Base-by-base conservation (phyloP, 2,329 filamentous ascomycete species). In the Geosmithia flava region DNA sequence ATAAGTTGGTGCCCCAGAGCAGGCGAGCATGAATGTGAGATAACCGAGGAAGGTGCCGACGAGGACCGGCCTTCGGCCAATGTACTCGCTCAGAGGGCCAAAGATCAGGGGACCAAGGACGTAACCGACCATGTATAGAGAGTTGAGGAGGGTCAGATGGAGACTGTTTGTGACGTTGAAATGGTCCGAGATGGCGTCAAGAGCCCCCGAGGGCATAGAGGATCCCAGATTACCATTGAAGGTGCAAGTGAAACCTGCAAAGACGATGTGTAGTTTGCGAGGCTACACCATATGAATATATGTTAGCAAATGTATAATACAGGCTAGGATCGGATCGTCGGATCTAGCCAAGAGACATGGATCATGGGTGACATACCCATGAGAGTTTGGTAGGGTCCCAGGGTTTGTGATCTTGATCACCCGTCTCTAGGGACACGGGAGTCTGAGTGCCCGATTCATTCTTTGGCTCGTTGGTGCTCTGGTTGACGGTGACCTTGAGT, bases 1-100 rank as follows among this genome's bases (percentile, higher is more conserved):
- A 30, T 70, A 71, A 49, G 66, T 71, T 4, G 69, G 60, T 1
- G 69, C 61, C 2, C 62, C 68, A 13, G 68, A 68, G 42, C 58
- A 62, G 39, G 59, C 55, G 2, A 63, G 51, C 53, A 60, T 63
- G 48, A 65, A 64, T 42, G 60, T 37, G 5, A 63, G 46, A 43
- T 64, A 65, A 33, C 61, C 62, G 23, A 61, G 30, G 40, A 62
- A 64, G 4, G 62, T 63, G 13, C 58, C 56, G 45, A 60, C 54
- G 30, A 65, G 52, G 23, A 65, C 60, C 8, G 61, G 61, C 0
- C 60, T 58, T 1, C 62, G 58, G 7, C 62, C 62, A 19, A 63
- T 51, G 47, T 62, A 62, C 49, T 65, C 62, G 52, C 62, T 64
- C 19, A 65, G 51, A 7, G 62, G 62, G 1, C 60, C 62, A 37